Evolutionary conservation across 345 rosid species (phyloP).

Genomic region (Pseudoturritis turrita): DNA sequence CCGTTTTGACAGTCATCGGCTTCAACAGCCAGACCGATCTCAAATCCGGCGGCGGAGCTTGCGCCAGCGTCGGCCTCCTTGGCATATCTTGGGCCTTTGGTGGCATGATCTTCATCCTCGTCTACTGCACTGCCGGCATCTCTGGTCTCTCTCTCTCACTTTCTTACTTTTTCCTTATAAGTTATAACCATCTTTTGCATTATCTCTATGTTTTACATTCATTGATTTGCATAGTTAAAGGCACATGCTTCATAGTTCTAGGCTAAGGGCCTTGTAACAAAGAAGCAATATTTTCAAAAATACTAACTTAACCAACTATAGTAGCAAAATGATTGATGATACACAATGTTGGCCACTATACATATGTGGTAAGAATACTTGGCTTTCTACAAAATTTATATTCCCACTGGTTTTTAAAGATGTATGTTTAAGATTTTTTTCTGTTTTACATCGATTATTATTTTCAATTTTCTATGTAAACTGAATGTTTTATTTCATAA

Average conservation of each 20-base stretch:
- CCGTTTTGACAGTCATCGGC: conserved; percentile 75
- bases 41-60: conserved; percentile 24
- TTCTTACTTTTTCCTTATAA: background rate
- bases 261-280: background rate
- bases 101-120: conserved; percentile 78
- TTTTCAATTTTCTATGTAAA: background rate
- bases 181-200: background rate
- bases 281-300: background rate
- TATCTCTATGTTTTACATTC: background rate
- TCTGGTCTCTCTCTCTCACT: conserved; percentile 43
- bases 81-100: conserved; percentile 91
- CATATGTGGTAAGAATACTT: background rate
- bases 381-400: background rate
- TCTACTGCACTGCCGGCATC: conserved; percentile 87
- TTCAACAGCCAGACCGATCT: conserved; percentile 48
- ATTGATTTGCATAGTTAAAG: background rate
- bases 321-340: background rate
- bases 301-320: background rate
- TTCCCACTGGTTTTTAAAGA: background rate
- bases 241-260: background rate
- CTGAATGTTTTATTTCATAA: background rate
- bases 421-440: background rate
- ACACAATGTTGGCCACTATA: background rate
- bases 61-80: conserved; percentile 72
- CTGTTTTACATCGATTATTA: background rate